These are phyloP conservation scores for Ilyonectria robusta DNA, from an alignment of 2,329 filamentous ascomycete genomes.

Conservation along the genomic window DNA sequence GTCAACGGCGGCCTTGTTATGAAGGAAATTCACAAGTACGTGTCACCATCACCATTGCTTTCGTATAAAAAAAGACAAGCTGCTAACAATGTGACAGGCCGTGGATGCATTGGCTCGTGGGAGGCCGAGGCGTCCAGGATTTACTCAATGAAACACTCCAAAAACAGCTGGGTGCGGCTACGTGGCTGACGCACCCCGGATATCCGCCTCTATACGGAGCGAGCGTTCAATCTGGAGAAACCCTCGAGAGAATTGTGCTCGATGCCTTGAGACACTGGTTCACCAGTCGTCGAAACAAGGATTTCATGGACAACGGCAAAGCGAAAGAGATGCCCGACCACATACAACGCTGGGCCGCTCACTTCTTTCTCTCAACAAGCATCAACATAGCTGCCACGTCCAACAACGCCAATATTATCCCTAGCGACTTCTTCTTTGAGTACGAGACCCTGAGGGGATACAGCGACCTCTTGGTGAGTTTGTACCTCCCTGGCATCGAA, in stretches of 20 bases:
- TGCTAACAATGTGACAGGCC: not conserved
- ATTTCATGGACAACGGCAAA: not conserved
- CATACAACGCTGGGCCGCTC: slow-evolving; percentile 15
- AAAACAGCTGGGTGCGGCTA: not conserved
- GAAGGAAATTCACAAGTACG: slow-evolving; percentile 27
- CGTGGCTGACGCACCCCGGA: slow-evolving; percentile 2
- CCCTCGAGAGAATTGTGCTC: not conserved
- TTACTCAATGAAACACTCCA: not conserved
- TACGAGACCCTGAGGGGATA: not conserved
- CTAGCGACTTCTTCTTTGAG: slow-evolving; percentile 11
- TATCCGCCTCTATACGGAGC: not conserved
- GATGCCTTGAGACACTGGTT: slow-evolving; percentile 13
- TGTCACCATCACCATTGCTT: no score
- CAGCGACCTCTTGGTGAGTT: no score
- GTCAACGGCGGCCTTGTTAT: slow-evolving; percentile 26
- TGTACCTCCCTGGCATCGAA: no score
- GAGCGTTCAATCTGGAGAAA: slow-evolving; percentile 5
- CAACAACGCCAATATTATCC: not conserved
- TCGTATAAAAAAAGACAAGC: no score
- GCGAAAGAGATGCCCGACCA: slow-evolving; percentile 1
- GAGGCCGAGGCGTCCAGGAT: not conserved
- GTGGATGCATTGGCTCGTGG: slow-evolving; percentile 22
- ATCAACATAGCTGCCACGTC: slow-evolving; percentile 5
- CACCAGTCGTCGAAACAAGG: slow-evolving; percentile 1
- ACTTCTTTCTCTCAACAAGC: slow-evolving; percentile 24